Conservation (phyloP, 768 basidiomycete species). For the Mrakia gelida region DNA sequence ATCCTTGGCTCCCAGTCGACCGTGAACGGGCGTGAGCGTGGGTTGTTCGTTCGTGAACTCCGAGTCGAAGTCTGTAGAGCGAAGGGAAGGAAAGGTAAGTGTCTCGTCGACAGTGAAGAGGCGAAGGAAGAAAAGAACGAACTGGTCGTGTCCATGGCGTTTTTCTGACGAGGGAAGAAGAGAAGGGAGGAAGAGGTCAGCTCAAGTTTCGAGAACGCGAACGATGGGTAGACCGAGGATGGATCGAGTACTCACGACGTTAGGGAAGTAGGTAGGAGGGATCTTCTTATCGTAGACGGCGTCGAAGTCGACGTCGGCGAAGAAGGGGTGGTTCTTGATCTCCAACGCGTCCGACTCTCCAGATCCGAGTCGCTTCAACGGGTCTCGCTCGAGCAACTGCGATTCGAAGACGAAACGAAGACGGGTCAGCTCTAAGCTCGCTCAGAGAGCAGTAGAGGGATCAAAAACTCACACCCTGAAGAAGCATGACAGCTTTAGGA, state of each 20-base stretch:
- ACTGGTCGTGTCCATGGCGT: conserved; percentile 65
- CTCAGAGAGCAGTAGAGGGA: not conserved
- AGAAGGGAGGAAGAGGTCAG: conserved; percentile 12
- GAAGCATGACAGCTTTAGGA: conserved; percentile 86
- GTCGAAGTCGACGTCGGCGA: conserved; percentile 95
- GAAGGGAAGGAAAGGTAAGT: not conserved
- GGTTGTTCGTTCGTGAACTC: conserved; percentile 97
- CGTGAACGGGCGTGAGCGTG: conserved; percentile 94
- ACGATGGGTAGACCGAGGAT: not conserved
- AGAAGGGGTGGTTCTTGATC: conserved; percentile 96
- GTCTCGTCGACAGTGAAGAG: not conserved
- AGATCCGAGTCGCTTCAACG: conserved; percentile 81
- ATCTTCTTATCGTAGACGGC: conserved; percentile 97
- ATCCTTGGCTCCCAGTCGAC: conserved; percentile 79
- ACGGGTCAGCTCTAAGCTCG: not conserved
- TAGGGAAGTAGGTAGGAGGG: conserved; percentile 94
- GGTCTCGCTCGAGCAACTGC: conserved; percentile 88
- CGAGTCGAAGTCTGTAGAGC: conserved; percentile 69
- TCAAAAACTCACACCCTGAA: conserved; percentile 69
- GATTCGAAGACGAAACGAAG: not conserved
- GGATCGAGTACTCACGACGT: conserved; percentile 60
- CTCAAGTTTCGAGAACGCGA: not conserved
- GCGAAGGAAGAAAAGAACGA: not conserved
- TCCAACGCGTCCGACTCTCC: conserved; percentile 90
- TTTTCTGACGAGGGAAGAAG: conserved; percentile 53